phyloP scores from a whole-genome alignment of 2,329 filamentous ascomycete species.

The Aspergillus sclerotialis region DNA sequence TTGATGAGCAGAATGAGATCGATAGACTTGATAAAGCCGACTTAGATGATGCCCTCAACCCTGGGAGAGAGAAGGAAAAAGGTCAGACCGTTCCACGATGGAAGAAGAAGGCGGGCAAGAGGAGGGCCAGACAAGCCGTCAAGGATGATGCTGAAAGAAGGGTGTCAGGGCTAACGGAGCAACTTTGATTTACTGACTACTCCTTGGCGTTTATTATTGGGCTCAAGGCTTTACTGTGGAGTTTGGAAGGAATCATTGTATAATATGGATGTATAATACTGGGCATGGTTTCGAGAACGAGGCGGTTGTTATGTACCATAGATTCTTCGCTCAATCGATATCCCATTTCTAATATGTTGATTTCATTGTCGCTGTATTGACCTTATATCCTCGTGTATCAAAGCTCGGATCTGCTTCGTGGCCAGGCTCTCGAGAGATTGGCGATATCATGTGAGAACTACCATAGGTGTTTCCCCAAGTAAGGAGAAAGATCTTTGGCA shows the following conservation, averaged over 20 bases:
- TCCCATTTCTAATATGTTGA: no score
- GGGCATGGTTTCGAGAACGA: neutral
- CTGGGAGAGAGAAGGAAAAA: conserved; percentile 17
- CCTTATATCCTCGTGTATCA: no score
- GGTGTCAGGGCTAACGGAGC: conserved; percentile 5
- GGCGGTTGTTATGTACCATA: conserved; percentile 11
- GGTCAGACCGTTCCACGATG: conserved; percentile 31
- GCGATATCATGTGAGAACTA: no score
- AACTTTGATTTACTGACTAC: no score
- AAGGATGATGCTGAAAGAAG: conserved; percentile 22
- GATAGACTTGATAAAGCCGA: conserved; percentile 10
- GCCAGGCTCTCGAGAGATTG: no score
- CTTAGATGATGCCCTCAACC: neutral
- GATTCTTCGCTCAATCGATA: neutral
- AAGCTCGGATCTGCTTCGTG: no score
- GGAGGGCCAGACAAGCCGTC: conserved; percentile 34
- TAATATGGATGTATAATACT: neutral
- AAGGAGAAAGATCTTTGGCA: no score
- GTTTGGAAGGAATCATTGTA: neutral
- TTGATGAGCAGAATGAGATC: conserved; percentile 10
- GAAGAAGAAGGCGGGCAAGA: conserved; percentile 40
- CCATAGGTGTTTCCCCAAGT: no score
- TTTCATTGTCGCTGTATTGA: no score
- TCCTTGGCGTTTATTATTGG: no score
- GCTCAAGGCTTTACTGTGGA: no score